phyloP scores from a whole-genome alignment of 2,329 filamentous ascomycete genomes.

The Albophoma yamanashiensis region DNA sequence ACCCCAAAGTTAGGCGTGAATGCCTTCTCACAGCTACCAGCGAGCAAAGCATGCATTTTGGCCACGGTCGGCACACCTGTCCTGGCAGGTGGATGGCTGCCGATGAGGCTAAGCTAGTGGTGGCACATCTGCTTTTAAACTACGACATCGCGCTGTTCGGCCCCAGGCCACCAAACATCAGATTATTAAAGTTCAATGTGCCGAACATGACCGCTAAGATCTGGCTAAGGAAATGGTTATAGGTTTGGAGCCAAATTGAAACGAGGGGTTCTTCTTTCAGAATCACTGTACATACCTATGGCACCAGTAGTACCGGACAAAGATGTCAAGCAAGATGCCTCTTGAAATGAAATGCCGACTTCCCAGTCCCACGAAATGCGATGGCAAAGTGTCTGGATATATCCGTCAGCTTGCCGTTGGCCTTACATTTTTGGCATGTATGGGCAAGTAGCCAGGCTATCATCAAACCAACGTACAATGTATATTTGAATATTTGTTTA shows the following conservation, averaged over 20 bases:
- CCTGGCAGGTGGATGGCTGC: neutral
- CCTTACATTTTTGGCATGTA: too few species aligned
- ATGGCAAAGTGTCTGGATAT: too few species aligned
- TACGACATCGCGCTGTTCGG: neutral
- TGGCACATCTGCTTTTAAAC: neutral
- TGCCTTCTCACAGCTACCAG: neutral
- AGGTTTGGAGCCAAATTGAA: neutral
- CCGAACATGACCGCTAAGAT: neutral
- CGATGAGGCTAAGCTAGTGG: neutral
- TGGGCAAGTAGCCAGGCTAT: too few species aligned
- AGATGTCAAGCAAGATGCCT: too few species aligned
- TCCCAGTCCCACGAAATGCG: too few species aligned
- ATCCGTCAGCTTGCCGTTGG: too few species aligned
- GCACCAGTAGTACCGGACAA: too few species aligned
- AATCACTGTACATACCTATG: too few species aligned
- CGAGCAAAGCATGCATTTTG: neutral
- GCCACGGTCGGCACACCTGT: neutral
- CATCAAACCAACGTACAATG: too few species aligned
- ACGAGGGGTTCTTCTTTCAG: too few species aligned
- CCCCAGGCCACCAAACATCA: neutral
- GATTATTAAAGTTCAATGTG: neutral
- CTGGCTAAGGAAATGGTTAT: neutral
- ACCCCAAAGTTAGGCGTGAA: neutral
- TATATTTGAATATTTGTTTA: too few species aligned
- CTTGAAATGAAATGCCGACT: too few species aligned